Evolutionary conservation across 2,329 filamentous ascomycete species (phyloP), one percentile per base, ranked within the genome.

Genomic region (Emmonsia crescens): DNA sequence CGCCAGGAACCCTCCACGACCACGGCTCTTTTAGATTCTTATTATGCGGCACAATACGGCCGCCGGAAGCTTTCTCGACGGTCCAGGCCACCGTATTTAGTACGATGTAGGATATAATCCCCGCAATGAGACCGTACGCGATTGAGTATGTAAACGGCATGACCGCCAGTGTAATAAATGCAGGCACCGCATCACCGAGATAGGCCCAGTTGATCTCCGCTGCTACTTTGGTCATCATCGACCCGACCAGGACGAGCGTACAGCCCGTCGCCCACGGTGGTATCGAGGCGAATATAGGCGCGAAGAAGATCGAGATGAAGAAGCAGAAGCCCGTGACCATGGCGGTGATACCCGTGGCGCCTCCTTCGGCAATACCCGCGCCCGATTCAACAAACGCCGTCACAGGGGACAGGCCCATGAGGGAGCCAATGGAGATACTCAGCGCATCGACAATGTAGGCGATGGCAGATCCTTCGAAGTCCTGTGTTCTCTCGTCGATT

Each of bases 81-180:
- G 88, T 62, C 83, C 83, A 92, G 14, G 89, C 85, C 14, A 81
- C 70, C 0, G 80, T 83, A 75, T 96, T 95, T 75, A 96, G 82
- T 65, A 88, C 71, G 52, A 87, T 86, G 74, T 95, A 95, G 46
- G 84, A 85, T 69, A 87, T 80, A 68, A 95, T 88, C 59, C 90
- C 89, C 1, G 83, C 89, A 67, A 95, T 95, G 19, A 96, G 80
- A 56, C 91, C 91, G 70, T 95, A 89, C 14, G 91, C 89, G 69
- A 95, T 94, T 48, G 86, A 89, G 78, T 94, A 96, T 1, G 89
- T 91, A 76, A 95, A 94, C 0, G 91, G 90, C 91, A 96, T 95
- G 64, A 92, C 77, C 62, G 86, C 85, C 65, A 96, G 88, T 58
- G 89, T 91, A 42, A 95, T 78, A 76, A 95, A 95, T 2, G 91